A percentile compares a stretch with the other conserved stretches of the same genome.
Conservation (phyloP, 1,139 yeast species). For the Candida buenavistaensis region DNA sequence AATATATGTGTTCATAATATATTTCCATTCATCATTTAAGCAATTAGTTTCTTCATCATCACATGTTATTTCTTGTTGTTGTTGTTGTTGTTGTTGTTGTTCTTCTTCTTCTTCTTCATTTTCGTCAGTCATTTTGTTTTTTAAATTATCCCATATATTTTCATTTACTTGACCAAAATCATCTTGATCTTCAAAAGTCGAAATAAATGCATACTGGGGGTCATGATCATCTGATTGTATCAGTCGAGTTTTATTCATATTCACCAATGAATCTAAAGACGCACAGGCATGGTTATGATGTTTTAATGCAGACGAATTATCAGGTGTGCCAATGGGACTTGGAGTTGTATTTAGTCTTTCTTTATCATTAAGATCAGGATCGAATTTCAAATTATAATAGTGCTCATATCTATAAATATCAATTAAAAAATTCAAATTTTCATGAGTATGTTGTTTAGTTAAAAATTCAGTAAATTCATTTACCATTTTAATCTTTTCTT, state of each 20-base stretch:
- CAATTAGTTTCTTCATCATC: constrained; percentile 13
- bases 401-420: constrained; percentile 47
- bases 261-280: constrained; percentile 9
- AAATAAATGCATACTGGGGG: constrained; percentile 29
- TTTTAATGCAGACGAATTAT: neutral
- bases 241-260: constrained; percentile 4
- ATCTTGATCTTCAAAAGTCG: constrained; percentile 35
- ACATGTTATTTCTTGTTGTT: constrained; percentile 14
- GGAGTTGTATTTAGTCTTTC: neutral
- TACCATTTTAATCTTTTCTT: constrained; percentile 15
- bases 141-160: constrained; percentile 31
- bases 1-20: constrained; percentile 28
- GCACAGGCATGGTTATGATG: neutral
- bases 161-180: constrained; percentile 8
- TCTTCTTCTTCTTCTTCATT: constrained; percentile 7
- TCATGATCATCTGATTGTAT: constrained; percentile 21
- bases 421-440: constrained; percentile 45
- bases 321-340: neutral
- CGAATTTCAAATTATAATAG: constrained; percentile 22
- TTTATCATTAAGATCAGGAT: neutral
- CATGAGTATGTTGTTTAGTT: constrained; percentile 39
- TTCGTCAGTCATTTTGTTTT: constrained; percentile 18
- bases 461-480: constrained; percentile 22
- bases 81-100: constrained; percentile 8
- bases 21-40: constrained; percentile 29